Evolutionary conservation across 768 basidiomycete species (phyloP).

Genomic region (Stropharia rugosoannulata): DNA sequence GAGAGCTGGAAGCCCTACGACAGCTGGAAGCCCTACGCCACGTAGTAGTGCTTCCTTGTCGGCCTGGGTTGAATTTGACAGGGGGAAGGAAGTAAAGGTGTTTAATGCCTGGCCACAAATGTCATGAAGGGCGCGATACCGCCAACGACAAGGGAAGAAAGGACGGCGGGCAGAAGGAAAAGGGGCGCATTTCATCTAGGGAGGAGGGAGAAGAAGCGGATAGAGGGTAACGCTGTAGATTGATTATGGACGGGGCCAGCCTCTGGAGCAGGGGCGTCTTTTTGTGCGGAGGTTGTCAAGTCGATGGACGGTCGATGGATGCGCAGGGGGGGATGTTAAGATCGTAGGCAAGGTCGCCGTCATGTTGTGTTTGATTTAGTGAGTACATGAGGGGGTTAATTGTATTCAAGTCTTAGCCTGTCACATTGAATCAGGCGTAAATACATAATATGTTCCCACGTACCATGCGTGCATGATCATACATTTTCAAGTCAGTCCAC

Average conservation of each 20-base stretch:
- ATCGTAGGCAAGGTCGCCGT: slow-evolving; percentile 2
- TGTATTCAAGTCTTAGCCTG: too few species aligned
- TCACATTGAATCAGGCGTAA: too few species aligned
- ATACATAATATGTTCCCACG: too few species aligned
- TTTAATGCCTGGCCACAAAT: slow-evolving; percentile 76
- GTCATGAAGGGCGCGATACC: slow-evolving; percentile 88
- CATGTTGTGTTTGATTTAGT: too few species aligned
- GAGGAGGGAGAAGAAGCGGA: slow-evolving; percentile 65
- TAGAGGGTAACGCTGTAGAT: slow-evolving; percentile 38
- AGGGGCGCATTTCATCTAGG: slow-evolving; percentile 52
- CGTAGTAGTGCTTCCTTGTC: too few species aligned
- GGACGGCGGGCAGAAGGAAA: slow-evolving; percentile 63
- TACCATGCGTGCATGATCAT: too few species aligned
- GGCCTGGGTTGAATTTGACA: slow-evolving; percentile 27
- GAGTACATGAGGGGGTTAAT: too few species aligned
- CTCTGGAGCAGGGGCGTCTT: neutral
- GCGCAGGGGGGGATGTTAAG: slow-evolving; percentile 5
- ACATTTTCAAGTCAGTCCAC: too few species aligned
- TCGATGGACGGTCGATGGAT: slow-evolving; percentile 5
- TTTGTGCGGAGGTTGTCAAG: neutral
- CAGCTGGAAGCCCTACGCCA: too few species aligned
- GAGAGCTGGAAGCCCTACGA: slow-evolving; percentile 61
- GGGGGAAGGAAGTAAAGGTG: slow-evolving; percentile 69
- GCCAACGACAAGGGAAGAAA: slow-evolving; percentile 62
- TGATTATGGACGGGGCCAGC: neutral